Evolutionary conservation across 495 filamentous ascomycete species (phyloP).

Genomic region (Aspergillus bridgeri): DNA sequence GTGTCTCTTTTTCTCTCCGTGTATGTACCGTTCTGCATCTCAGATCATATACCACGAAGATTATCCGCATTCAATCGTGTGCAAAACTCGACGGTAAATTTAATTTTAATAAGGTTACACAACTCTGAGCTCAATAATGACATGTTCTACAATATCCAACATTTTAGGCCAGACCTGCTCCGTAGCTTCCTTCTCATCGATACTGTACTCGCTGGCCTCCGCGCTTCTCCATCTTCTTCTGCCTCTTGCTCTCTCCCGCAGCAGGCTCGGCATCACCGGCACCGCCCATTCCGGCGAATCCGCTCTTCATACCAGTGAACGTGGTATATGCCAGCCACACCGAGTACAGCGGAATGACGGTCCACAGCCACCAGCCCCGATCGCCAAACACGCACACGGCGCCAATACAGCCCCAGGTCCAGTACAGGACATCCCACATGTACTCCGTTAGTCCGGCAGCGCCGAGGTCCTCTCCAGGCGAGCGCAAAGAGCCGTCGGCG

Average conservation of each 20-base stretch:
- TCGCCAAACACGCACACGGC: slow-evolving; percentile 68
- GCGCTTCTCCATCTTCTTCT: slow-evolving; percentile 62
- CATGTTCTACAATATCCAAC: not conserved
- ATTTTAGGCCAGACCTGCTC: not conserved
- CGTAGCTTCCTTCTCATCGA: slow-evolving; percentile 22
- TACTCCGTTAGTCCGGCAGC: slow-evolving; percentile 91
- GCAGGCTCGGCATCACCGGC: slow-evolving; percentile 21
- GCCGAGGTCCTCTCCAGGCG: slow-evolving; percentile 81
- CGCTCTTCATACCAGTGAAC: slow-evolving; percentile 60
- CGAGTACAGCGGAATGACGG: slow-evolving; percentile 66
- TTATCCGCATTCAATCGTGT: too few species aligned
- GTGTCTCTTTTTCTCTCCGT: not conserved
- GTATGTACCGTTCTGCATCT: not conserved
- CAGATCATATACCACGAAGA: not conserved
- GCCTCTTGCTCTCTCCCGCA: slow-evolving; percentile 52
- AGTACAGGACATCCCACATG: slow-evolving; percentile 95
- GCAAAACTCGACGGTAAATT: too few species aligned
- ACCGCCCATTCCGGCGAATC: slow-evolving; percentile 57
- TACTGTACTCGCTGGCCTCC: slow-evolving; percentile 49
- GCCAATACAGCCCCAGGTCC: slow-evolving; percentile 71
- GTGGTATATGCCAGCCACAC: slow-evolving; percentile 63
- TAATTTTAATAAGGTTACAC: not conserved
- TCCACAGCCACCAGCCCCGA: slow-evolving; percentile 72
- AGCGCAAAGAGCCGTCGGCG: slow-evolving; percentile 62
- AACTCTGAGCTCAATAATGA: not conserved